A percentile compares a stretch with the other conserved stretches of the same genome.
phyloP scores from a whole-genome alignment of 805 yeast species.

The Zygoascus bituminiphila region DNA sequence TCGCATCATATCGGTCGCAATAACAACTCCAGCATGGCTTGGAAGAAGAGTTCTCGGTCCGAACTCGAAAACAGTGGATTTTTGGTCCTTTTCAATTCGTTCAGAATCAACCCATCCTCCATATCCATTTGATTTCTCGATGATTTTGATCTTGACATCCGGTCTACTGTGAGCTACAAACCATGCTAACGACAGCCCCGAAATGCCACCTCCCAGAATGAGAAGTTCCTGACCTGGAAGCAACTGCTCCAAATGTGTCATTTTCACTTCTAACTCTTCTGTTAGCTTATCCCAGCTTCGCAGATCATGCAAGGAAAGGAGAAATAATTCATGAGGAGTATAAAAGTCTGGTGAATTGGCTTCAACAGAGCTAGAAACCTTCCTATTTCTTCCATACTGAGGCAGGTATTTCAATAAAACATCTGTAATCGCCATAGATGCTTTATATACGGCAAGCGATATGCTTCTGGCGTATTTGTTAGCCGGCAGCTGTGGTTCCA shows the following conservation, averaged over 20 bases:
- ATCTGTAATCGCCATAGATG: background rate
- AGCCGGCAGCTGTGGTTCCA: background rate
- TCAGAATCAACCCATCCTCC: slow-evolving; percentile 73
- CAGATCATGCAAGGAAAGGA: slow-evolving; percentile 2
- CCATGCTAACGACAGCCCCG: slow-evolving; percentile 55
- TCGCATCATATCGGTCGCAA: slow-evolving; percentile 23
- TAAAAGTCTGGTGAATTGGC: background rate
- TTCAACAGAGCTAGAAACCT: slow-evolving; percentile 2
- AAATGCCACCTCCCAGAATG: slow-evolving; percentile 81
- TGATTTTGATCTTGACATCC: slow-evolving; percentile 55
- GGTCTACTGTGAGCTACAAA: slow-evolving; percentile 60
- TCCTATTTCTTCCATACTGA: background rate
- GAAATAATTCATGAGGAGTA: background rate
- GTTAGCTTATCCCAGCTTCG: slow-evolving; percentile 23
- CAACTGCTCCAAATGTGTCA: slow-evolving; percentile 23
- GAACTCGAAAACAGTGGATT: slow-evolving; percentile 48
- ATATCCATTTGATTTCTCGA: slow-evolving; percentile 44
- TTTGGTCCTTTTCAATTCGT: slow-evolving; percentile 21
- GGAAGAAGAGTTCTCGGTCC: slow-evolving; percentile 93
- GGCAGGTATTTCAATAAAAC: background rate
- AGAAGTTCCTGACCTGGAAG: slow-evolving; percentile 41
- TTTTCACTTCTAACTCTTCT: slow-evolving; percentile 22
- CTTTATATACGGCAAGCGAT: background rate
- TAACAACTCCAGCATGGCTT: slow-evolving; percentile 55
- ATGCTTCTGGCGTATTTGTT: background rate